Base-by-base conservation (phyloP, 495 filamentous ascomycete species). In the Hypoxylon crocopeplum region DNA sequence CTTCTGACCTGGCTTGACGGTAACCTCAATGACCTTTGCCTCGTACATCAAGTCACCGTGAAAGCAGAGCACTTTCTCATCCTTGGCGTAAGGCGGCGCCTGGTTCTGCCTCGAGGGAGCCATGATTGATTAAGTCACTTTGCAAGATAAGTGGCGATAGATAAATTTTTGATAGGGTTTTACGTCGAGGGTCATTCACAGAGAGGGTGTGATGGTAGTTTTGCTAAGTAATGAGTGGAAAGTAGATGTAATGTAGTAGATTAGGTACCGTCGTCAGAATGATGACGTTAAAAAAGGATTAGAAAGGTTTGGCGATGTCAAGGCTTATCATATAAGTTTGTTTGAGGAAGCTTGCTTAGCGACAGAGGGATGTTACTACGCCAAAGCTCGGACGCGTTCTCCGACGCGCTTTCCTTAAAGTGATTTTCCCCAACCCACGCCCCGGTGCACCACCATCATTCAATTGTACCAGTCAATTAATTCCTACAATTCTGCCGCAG, bases 11-110 rank as follows among this genome's bases (percentile, higher is more conserved):
- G 89, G 79, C 38, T 82, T 80, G 46, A 85, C 81, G 49, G 80
- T 81, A 25, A 82, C 72, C 36, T 97, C 93, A 29, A 97, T 78
- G 34, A 98, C 87, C 75, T 97, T 97, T 53, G 94, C 93, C 74
- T 98, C 94, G 70, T 98, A 98, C 13, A 98, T 84, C 68, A 98
- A 85, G 55, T 97, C 92, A 73, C 91, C 89, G 70, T 98, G 94
- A 66, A 98, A 98, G 77, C 94, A 98, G 16, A 98, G 84, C 32
- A 95, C 93, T 65, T 86, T 89, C 77, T 98, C 94, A 66, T 97
- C 92, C 72, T 94, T 94, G 44, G 77, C 76, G 72, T 89, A 98
- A 25, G 80, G 83, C 15, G 86, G 82, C 38, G 62, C 70, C 21
- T 72, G 68, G 27, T 69, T 68, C 69, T 74, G 70, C 48, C 68